phyloP scores from a whole-genome alignment of 345 rosid species.

The Murraya koenigii region DNA sequence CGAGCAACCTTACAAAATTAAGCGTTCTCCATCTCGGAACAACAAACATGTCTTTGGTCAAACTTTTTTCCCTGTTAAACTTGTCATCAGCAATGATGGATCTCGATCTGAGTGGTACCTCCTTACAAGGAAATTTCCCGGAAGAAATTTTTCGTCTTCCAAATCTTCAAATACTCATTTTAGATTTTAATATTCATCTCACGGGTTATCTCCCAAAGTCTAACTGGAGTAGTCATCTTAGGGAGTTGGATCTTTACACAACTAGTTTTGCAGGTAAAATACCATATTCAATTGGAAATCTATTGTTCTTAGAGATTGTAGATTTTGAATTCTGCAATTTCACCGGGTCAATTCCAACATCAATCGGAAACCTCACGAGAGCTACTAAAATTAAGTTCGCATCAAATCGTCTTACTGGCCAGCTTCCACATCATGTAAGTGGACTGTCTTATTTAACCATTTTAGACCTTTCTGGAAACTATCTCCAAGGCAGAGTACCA shows the following conservation, averaged over 20 bases:
- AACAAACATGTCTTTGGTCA: background rate
- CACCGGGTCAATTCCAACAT: background rate
- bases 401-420: background rate
- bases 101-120: background rate
- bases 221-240: background rate
- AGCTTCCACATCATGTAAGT: background rate
- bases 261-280: background rate
- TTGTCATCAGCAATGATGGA: constrained; percentile 4
- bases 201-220: background rate
- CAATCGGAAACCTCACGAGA: background rate
- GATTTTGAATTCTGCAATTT: background rate
- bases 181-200: accelerated
- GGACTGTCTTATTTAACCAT: background rate
- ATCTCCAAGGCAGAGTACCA: background rate
- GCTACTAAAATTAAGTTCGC: background rate
- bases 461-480: background rate
- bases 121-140: constrained; percentile 12
- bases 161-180: background rate
- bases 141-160: constrained; percentile 2
- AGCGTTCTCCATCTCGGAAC: background rate
- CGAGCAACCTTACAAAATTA: constrained; percentile 10
- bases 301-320: background rate
- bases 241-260: background rate
- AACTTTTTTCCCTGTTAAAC: constrained; percentile 7
- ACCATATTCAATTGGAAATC: background rate